phyloP scores from a whole-genome alignment of 2,329 filamentous ascomycete species.

The Talaromyces sp. region DNA sequence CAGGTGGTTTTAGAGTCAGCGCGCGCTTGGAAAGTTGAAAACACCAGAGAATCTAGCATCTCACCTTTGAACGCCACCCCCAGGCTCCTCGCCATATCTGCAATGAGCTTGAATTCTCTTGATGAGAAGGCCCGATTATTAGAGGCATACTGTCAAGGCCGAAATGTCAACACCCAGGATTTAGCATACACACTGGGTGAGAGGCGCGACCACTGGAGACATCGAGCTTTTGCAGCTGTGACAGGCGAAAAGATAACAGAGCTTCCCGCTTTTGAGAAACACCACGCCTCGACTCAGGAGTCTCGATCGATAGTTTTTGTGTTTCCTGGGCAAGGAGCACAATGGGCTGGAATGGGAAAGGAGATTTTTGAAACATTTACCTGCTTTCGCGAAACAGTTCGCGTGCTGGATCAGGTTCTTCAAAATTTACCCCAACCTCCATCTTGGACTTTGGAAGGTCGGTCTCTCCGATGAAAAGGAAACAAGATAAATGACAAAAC shows the following conservation, averaged over 20 bases:
- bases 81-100: too few species aligned
- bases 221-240: slow-evolving; percentile 13
- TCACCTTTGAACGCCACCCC: not conserved
- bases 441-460: not conserved
- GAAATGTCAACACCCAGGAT: not conserved
- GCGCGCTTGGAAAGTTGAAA: too few species aligned
- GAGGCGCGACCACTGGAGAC: not conserved
- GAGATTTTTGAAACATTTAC: not conserved
- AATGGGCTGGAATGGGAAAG: not conserved
- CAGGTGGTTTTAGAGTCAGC: too few species aligned
- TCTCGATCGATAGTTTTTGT: too few species aligned
- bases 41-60: too few species aligned
- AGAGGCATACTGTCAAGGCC: not conserved
- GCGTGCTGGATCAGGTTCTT: not conserved
- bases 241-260: too few species aligned
- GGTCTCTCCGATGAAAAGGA: not conserved
- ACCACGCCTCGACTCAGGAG: too few species aligned
- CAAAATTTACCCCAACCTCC: not conserved
- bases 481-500: not conserved
- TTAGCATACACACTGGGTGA: slow-evolving; percentile 10
- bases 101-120: too few species aligned
- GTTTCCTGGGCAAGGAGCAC: not conserved
- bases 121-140: not conserved
- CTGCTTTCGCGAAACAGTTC: not conserved
- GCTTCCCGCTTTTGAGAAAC: too few species aligned